Evolutionary conservation across 169 alveolate genomes (phyloP), one percentile per base, ranked within the genome.

Genomic region (Cryptosporidium tyzzeri): DNA sequence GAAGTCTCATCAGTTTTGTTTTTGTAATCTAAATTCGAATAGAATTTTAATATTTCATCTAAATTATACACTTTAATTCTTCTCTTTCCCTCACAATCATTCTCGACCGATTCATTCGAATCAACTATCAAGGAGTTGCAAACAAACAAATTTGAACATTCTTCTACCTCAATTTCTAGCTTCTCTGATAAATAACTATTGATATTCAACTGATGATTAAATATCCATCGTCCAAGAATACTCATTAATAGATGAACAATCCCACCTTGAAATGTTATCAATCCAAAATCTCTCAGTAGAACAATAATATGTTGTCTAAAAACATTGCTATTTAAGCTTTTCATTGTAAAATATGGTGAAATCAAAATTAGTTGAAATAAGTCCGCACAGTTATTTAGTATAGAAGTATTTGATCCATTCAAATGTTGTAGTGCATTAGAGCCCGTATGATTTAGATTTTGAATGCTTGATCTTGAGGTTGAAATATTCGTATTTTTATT

Each of bases 171-270:
- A 62, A 62, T 3, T 26, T 18, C 50, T 29, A 80, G 45, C 4
- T 44, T 61, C 12, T 80, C 80, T 7, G 33, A 59, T 45, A 80
- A 45, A 62, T 80, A 80, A 5, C 21, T 39, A 23, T n/a, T 18
- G 5, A 80, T 12, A 45, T 44, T 0, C 14, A 80, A 41, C 1
- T 59, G 80, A 12, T 8, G n/a, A 18, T 53, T 67, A n/a, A 44
- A 80, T 41, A 80, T 39, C 89, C 89, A 80, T 10, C 89, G 62
- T 23, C 89, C 89, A 62, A 80, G 51, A 41, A 65, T 80, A 80
- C 33, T 62, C 10, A 80, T 62, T 12, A 80, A 18, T 21, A 61
- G 21, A 41, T 80, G 89, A 59, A 80, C 39, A 62, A 80, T 23
- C 10, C 89, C 89, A 3, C 89, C 89, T 18, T 80, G 74, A 39